Conservation (phyloP, 495 filamentous ascomycete species). For the Penicillium atrosanguineum region DNA sequence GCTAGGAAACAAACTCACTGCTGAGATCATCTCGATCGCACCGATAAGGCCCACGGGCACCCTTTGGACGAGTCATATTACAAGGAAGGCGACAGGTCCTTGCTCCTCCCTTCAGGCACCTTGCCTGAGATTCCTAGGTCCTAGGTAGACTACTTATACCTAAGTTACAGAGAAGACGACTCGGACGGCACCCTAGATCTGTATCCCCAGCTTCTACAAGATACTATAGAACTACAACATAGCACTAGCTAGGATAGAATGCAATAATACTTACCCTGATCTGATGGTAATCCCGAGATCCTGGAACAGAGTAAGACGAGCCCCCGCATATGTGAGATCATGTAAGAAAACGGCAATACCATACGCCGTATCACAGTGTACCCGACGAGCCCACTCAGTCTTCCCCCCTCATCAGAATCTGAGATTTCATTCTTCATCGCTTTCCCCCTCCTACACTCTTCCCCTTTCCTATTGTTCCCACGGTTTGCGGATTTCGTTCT, state of each 20-base stretch:
- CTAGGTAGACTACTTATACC: neutral
- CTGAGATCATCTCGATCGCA: conserved; percentile 6
- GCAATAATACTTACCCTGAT: too few species aligned
- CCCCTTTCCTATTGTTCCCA: conserved; percentile 37
- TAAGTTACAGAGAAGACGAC: too few species aligned
- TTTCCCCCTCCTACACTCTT: conserved; percentile 33
- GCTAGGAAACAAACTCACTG: neutral
- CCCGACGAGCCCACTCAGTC: neutral
- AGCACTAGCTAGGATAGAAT: too few species aligned
- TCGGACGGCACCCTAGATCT: neutral
- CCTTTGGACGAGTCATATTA: conserved; percentile 37
- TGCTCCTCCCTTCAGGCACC: conserved; percentile 33
- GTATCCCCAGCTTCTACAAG: neutral
- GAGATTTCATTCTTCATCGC: conserved; percentile 47
- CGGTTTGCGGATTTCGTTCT: conserved; percentile 34
- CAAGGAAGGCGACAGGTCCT: conserved; percentile 33
- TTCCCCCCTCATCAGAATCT: conserved; percentile 21
- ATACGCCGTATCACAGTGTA: conserved; percentile 10
- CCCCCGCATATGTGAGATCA: conserved; percentile 18
- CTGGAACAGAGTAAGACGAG: conserved; percentile 2
- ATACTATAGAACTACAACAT: too few species aligned
- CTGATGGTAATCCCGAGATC: neutral
- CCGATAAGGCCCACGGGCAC: conserved; percentile 27
- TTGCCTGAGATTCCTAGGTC: neutral
- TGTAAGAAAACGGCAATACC: conserved; percentile 2